phyloP scores from a whole-genome alignment of 495 filamentous ascomycete genomes.

The Xanthoparmelia taractica region DNA sequence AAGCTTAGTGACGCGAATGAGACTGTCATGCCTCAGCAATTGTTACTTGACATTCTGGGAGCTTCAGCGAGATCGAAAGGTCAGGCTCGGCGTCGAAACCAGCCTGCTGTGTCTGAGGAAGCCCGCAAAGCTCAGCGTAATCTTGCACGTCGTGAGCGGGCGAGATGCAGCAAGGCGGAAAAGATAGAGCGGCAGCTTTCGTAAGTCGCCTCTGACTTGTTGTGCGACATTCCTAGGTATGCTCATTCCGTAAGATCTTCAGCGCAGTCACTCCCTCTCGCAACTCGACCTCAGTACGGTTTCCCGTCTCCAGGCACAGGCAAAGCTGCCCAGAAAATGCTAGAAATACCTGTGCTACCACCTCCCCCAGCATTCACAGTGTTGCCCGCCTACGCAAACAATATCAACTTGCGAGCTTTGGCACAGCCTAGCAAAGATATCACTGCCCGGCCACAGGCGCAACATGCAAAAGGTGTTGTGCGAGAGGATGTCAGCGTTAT shows the following conservation, averaged over 20 bases:
- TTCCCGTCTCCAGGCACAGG: not conserved
- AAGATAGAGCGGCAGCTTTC: not conserved
- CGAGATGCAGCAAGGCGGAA: not conserved
- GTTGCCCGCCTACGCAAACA: not conserved
- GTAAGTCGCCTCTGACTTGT: not conserved
- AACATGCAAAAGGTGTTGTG: not conserved
- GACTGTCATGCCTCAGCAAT: slow-evolving; percentile 6
- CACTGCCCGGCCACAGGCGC: not conserved
- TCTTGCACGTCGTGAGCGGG: not conserved
- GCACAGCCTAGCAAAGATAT: not conserved
- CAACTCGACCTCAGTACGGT: not conserved
- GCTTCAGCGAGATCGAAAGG: slow-evolving; percentile 13
- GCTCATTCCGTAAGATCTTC: not conserved
- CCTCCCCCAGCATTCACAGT: not conserved
- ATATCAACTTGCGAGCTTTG: not conserved
- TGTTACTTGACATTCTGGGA: slow-evolving; percentile 3
- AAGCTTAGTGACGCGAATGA: not conserved
- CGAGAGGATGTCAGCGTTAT: not conserved
- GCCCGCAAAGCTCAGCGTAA: slow-evolving; percentile 5
- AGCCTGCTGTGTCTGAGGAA: not conserved
- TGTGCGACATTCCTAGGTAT: no score
- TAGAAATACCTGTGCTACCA: not conserved
- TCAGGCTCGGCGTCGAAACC: slow-evolving; percentile 8
- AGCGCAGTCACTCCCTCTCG: not conserved
- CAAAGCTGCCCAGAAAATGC: not conserved